Base-by-base conservation (phyloP, 352 stramenopile genomes). In the Globisporangium acanthophoron region DNA sequence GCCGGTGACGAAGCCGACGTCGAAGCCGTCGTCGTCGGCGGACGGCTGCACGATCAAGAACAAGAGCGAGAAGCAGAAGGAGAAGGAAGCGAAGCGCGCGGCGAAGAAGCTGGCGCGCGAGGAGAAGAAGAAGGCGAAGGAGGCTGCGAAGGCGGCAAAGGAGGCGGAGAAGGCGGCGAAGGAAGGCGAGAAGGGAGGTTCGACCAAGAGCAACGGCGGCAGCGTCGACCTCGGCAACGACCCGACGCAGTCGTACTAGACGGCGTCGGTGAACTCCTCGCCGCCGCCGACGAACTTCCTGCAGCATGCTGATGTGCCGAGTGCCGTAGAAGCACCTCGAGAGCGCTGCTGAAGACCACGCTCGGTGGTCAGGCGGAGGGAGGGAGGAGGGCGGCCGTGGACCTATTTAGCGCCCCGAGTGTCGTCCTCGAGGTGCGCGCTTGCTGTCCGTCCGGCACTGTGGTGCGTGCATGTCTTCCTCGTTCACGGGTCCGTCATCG, bases 331-430 rank as follows among this genome's bases (percentile, higher is more conserved):
- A 43, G 37, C 37, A 18, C 4, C 37, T 43, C 37, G 37, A 43
- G 13, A 43, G 12, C 12, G 8, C 11, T 12, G 13, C 12, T 43
- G 37, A 6, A 43, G 18, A 13, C 8, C 12, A 13, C 45, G 45
- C 12, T 33, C 7, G 24, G n/a, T n/a, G 16, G 5, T 6, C 11
- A 5, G 16, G 4, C 1, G 16, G 27, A 13, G 13, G 47, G 3
- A 11, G 12, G 16, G 8, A 27, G 48, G 20, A 37, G 18, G 15
- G 29, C 27, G 29, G 7, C 18, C 29, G 24, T 27, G 29, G 31
- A 41, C 18, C 29, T 54, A 54, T 54, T 54, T 54, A 54, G 48
- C 48, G 18, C 48, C 48, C 29, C 3, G 16, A 16, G 24, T 31
- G 16, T 43, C 44, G 43, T 49, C 5, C n/a, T 3, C 44, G n/a